Evolutionary conservation across 2,329 filamentous ascomycete species (phyloP).

Genomic region (Talaromyces sp.): DNA sequence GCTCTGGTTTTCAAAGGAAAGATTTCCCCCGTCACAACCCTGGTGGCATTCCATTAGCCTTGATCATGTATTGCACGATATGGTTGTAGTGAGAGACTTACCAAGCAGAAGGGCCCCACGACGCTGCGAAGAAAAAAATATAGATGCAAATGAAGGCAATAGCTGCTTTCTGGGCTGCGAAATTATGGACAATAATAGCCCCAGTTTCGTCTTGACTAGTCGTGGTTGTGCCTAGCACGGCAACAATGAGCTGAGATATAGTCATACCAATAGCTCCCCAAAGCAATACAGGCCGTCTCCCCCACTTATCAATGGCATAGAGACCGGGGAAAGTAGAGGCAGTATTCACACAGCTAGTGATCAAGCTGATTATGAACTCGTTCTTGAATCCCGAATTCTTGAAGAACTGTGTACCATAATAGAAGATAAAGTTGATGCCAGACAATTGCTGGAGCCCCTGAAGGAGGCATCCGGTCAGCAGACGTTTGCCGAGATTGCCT

Average conservation of each 20-base stretch:
- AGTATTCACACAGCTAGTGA: slow-evolving; percentile 49
- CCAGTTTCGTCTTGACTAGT: slow-evolving; percentile 32
- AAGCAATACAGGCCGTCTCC: slow-evolving; percentile 47
- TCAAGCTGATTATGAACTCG: slow-evolving; percentile 47
- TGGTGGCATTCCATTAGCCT: not conserved
- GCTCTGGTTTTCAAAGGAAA: slow-evolving; percentile 45
- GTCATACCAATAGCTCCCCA: slow-evolving; percentile 47
- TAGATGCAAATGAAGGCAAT: slow-evolving; percentile 46
- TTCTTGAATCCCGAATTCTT: slow-evolving; percentile 40
- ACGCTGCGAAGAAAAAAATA: slow-evolving; percentile 48
- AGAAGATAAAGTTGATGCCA: slow-evolving; percentile 45
- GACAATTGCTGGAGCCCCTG: slow-evolving; percentile 42
- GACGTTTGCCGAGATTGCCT: slow-evolving; percentile 34
- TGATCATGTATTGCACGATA: not conserved
- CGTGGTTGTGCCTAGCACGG: slow-evolving; percentile 40
- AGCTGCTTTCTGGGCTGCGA: slow-evolving; percentile 41
- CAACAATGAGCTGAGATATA: slow-evolving; percentile 49
- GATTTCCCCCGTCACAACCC: not conserved
- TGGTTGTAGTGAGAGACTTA: not conserved
- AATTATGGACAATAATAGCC: slow-evolving; percentile 20
- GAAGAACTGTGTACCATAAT: slow-evolving; percentile 42
- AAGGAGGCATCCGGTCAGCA: slow-evolving; percentile 38
- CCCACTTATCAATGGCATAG: slow-evolving; percentile 49
- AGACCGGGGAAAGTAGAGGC: slow-evolving; percentile 38
- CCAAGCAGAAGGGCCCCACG: slow-evolving; percentile 41